Conservation (phyloP, 1,284 basidiomycete genomes). For the Cutaneotrichosporon cavernicola region DNA sequence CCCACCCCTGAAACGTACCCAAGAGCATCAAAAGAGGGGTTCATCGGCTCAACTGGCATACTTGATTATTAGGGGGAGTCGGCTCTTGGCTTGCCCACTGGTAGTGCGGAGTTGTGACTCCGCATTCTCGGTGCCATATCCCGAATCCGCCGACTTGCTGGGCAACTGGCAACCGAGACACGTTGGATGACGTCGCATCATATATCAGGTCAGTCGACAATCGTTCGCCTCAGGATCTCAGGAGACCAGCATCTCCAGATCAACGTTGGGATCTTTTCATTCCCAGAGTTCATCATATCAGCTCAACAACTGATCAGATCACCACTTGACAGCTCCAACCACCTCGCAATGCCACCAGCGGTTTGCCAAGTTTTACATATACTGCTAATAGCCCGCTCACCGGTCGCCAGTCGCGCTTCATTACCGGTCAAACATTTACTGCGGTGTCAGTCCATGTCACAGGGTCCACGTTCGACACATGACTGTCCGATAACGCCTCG, state of each 20-base stretch:
- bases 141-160: too few relatives aligned
- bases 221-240: neutral
- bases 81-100: neutral
- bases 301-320: neutral
- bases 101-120: too few relatives aligned
- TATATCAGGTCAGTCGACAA: too few relatives aligned
- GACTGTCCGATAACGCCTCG: neutral
- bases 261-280: too few relatives aligned
- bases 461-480: neutral
- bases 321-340: neutral
- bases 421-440: conserved; percentile 6
- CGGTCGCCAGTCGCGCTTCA: neutral
- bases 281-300: neutral
- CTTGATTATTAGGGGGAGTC: neutral
- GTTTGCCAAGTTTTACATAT: conserved; percentile 11
- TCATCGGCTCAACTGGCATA: neutral
- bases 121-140: too few relatives aligned
- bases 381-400: conserved; percentile 6
- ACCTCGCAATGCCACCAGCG: neutral
- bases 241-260: too few relatives aligned
- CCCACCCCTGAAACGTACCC: neutral
- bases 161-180: too few relatives aligned
- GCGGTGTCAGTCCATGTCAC: neutral
- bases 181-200: too few relatives aligned
- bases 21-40: neutral